Evolutionary conservation across 2,329 filamentous ascomycete species (phyloP).

Genomic region (Tolypocladium endophyticum): DNA sequence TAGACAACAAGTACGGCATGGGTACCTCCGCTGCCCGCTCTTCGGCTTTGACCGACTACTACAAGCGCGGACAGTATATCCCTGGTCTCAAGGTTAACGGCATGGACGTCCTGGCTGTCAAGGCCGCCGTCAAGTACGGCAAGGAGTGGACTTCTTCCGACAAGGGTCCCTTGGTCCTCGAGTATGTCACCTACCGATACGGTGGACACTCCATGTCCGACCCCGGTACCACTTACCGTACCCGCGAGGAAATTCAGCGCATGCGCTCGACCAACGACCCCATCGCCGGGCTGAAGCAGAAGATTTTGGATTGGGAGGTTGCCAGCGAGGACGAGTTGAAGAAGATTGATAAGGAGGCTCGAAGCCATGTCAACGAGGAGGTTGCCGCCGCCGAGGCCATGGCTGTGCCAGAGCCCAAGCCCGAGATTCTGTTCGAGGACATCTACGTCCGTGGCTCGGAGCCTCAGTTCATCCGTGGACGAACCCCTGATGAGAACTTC

Average conservation of each 20-base stretch:
- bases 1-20: conserved; percentile 99
- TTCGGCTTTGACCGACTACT: conserved; percentile 96
- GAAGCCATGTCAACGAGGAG: conserved; percentile 76
- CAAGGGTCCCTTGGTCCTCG: conserved; percentile 90
- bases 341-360: conserved; percentile 87
- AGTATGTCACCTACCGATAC: conserved; percentile 99
- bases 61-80: conserved; percentile 99
- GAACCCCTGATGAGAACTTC: conserved; percentile 86
- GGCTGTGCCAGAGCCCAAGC: conserved; percentile 64
- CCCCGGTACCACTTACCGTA: conserved; percentile 97
- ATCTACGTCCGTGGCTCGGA: conserved; percentile 87
- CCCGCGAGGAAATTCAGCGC: conserved; percentile 97
- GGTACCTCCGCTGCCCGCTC: conserved; percentile 91
- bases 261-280: conserved; percentile 99
- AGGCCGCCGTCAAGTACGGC: conserved; percentile 88
- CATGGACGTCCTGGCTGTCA: conserved; percentile 97
- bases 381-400: conserved; percentile 86
- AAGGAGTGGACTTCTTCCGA: conserved; percentile 76
- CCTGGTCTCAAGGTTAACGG: conserved; percentile 98
- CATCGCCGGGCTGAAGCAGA: conserved; percentile 95
- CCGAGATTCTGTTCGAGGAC: conserved; percentile 87
- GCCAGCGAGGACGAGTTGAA: conserved; percentile 92
- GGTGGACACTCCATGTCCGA: conserved; percentile 99
- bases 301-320: conserved; percentile 92
- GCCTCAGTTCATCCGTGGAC: conserved; percentile 78